Evolutionary conservation across 2,329 filamentous ascomycete species (phyloP).

Genomic region (Claviceps capensis): DNA sequence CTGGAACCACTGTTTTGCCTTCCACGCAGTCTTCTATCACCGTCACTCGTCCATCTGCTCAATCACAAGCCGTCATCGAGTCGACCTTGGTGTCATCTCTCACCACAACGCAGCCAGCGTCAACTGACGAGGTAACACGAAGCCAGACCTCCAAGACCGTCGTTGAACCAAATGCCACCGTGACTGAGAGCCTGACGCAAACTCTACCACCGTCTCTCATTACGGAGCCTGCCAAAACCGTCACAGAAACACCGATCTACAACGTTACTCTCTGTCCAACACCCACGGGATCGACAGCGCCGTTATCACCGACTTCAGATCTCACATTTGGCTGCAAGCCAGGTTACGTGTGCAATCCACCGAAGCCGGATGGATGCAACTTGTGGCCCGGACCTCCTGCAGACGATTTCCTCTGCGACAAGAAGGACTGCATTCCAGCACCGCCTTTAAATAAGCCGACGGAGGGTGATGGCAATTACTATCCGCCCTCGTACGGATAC

Average conservation of each 20-base stretch:
- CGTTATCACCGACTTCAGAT: conserved; percentile 24
- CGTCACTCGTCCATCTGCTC: conserved; percentile 13
- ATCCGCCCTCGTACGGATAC: conserved; percentile 37
- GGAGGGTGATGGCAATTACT: conserved; percentile 36
- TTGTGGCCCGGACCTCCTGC: conserved; percentile 34
- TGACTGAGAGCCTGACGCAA: conserved; percentile 18
- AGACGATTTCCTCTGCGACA: conserved; percentile 32
- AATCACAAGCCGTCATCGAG: conserved; percentile 9
- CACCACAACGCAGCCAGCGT: conserved; percentile 3
- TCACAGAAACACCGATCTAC: conserved; percentile 15
- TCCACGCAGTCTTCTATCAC: conserved; percentile 12
- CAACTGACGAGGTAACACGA: conserved; percentile 8
- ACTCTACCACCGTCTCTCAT: conserved; percentile 16
- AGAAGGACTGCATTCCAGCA: conserved; percentile 29
- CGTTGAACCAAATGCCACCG: conserved; percentile 16
- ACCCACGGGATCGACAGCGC: conserved; percentile 24
- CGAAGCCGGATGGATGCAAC: conserved; percentile 34
- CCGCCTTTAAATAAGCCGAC: conserved; percentile 21
- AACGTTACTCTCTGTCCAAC: conserved; percentile 28
- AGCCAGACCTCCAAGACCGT: conserved; percentile 17
- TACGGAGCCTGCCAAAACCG: conserved; percentile 15
- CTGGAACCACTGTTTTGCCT: conserved; percentile 11
- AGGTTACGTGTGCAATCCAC: conserved; percentile 38
- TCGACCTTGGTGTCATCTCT: conserved; percentile 6
- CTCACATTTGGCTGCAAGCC: conserved; percentile 40